These are phyloP conservation scores for Xylariaceae sp. DNA, from an alignment of 2,329 filamentous ascomycete species.

Conservation along the genomic window DNA sequence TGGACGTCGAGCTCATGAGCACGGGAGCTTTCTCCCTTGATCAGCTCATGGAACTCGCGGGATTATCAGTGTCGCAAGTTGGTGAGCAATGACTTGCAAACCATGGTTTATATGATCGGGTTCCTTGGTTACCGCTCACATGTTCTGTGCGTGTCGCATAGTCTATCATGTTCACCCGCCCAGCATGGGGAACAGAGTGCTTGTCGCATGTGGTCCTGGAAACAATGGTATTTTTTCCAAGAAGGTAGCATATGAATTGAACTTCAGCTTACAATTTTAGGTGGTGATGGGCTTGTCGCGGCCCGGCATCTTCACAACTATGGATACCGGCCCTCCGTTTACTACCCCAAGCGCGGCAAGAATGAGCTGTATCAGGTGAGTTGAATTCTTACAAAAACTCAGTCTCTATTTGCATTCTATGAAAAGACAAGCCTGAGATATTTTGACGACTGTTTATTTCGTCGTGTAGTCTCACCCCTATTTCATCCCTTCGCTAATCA, in stretches of 20 bases:
- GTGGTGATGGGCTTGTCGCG: conserved; percentile 90
- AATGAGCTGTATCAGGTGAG: conserved; percentile 81
- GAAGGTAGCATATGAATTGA: not conserved
- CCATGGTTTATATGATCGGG: not conserved
- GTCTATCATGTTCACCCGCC: conserved; percentile 82
- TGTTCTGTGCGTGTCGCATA: conserved; percentile 31
- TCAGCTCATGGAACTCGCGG: conserved; percentile 95
- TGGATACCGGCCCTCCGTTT: conserved; percentile 82
- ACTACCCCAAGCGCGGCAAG: conserved; percentile 88
- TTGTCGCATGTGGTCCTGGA: conserved; percentile 86
- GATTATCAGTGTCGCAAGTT: conserved; percentile 86
- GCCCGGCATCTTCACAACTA: conserved; percentile 89
- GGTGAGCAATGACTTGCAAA: conserved; percentile 44
- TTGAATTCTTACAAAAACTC: not conserved
- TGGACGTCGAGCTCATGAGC: conserved; percentile 93
- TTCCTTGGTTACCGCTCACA: not conserved
- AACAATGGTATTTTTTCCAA: conserved; percentile 52
- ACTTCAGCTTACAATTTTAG: conserved; percentile 38
- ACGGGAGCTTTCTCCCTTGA: conserved; percentile 84
- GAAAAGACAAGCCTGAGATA: no score
- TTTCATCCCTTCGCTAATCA: not conserved
- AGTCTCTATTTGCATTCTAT: not conserved
- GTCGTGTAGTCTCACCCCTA: no score
- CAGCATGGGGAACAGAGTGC: conserved; percentile 62
- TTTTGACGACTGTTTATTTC: no score